Conservation (phyloP, 306 rosid genomes). For the Sindora glabra region DNA sequence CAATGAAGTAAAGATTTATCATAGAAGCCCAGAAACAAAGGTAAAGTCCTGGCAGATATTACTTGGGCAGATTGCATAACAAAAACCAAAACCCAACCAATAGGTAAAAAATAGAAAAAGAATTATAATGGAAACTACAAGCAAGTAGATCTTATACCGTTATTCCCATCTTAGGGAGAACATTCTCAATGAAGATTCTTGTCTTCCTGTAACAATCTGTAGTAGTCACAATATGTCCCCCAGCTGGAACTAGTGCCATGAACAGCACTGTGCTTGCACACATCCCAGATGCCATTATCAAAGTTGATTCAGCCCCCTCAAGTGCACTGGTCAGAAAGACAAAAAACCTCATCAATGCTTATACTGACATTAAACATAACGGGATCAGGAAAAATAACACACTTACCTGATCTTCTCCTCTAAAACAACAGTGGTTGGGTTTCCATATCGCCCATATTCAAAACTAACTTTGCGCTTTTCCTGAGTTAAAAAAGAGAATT, state of each 20-base stretch:
- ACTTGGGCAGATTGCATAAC: neutral
- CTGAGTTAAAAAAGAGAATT: slow-evolving; percentile 21
- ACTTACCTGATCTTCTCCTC: slow-evolving; percentile 94
- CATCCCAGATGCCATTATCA: slow-evolving; percentile 93
- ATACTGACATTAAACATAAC: neutral
- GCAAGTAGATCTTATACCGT: slow-evolving; percentile 34
- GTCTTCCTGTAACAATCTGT: slow-evolving; percentile 97
- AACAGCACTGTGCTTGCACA: slow-evolving; percentile 74
- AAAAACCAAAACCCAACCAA: neutral
- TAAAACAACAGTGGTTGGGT: slow-evolving; percentile 77
- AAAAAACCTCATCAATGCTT: neutral
- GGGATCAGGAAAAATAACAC: neutral
- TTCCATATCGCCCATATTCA: slow-evolving; percentile 95
- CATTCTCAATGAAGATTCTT: slow-evolving; percentile 72
- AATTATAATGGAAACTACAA: neutral
- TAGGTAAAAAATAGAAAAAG: neutral
- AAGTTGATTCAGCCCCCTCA: slow-evolving; percentile 94
- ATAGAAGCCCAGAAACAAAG: neutral
- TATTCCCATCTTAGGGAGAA: slow-evolving; percentile 94
- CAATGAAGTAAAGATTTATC: neutral
- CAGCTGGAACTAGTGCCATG: slow-evolving; percentile 91
- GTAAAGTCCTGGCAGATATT: neutral
- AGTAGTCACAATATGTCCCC: slow-evolving; percentile 93
- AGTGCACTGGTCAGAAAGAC: slow-evolving; percentile 52
- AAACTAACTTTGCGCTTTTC: slow-evolving; percentile 75